Base-by-base conservation (phyloP, 2,329 filamentous ascomycete genomes). In the Exophiala spinifera region DNA sequence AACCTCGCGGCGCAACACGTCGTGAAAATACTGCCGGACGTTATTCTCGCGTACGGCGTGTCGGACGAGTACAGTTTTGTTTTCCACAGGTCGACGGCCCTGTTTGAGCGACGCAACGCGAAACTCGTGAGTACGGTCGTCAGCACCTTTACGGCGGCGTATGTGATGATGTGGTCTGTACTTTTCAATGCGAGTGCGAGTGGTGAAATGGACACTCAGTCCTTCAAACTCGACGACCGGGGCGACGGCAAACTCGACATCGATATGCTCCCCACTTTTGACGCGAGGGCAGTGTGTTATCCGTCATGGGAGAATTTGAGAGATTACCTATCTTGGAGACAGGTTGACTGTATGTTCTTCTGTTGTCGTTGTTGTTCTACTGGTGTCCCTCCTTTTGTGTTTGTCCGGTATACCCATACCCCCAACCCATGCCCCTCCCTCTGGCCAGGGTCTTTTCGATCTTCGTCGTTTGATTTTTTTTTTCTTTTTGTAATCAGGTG, bases 61-160 rank as follows among this genome's bases (percentile, higher is more conserved):
- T 96, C 91, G 70, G 94, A 99, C 67, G 94, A 99, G 70, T 97
- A 87, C 70, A 94, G 89, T 70, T 96, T 96, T 65, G 85, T 96
- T 37, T 90, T 96, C 61, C 88, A 95, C 69, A 92, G 91, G 67
- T 81, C 82, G 31, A 89, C 85, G 64, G 79, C 80, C 42, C 76
- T 99, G 4, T 99, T 97, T 65, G 91, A 97, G 65, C 82, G 94
- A 54, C 82, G 94, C 60, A 82, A 83, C 48, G 90, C 88, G 83
- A 99, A 99, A 73, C 79, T 99, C 15, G 85, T 92, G 14, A 92
- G 89, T 14, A 96, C 91, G 0, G 82, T 97, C 37, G 89, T 94
- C 10, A 96, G 91, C 14, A 92, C 89, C 0, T 99, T 99, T 67
- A 96, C 92, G 0, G 87, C 91, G 1, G 89, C 95, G 68, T 99